These are phyloP conservation scores for Kwoniella sp. DNA, from an alignment of 768 basidiomycete genomes.

Conservation along the genomic window DNA sequence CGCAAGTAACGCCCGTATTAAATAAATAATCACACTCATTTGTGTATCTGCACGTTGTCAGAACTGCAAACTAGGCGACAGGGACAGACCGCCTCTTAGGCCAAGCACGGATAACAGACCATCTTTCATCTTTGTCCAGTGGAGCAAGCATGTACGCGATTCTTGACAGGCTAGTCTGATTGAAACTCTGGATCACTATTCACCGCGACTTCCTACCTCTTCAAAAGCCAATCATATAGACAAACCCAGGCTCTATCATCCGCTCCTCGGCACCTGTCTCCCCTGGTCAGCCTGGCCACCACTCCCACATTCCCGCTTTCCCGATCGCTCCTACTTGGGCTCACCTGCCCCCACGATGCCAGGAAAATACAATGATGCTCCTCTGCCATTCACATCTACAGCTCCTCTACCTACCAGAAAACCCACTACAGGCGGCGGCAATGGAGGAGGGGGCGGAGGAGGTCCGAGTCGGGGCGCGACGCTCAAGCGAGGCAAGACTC, in stretches of 20 bases:
- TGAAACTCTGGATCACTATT: background rate
- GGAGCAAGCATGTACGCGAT: background rate
- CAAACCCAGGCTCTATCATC: background rate
- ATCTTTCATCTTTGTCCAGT: background rate
- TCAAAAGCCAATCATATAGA: too few relatives aligned
- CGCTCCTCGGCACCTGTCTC: background rate
- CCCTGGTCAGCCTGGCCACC: background rate
- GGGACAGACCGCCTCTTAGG: background rate
- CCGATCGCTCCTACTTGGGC: background rate
- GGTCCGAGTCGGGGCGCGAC: slow-evolving; percentile 17
- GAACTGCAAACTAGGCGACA: background rate
- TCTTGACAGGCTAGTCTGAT: background rate
- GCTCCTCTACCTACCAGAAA: slow-evolving; percentile 39
- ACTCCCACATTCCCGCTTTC: background rate
- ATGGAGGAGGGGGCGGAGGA: slow-evolving; percentile 4
- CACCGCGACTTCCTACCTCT: background rate
- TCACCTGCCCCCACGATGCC: slow-evolving; percentile 8
- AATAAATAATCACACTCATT: background rate
- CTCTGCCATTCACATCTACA: slow-evolving; percentile 43
- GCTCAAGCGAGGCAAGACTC: slow-evolving; percentile 77
- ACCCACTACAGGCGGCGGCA: slow-evolving; percentile 15
- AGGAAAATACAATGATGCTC: slow-evolving; percentile 38
- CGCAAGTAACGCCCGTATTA: background rate
- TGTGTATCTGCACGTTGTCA: too few relatives aligned
- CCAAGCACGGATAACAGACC: background rate